Base-by-base conservation (phyloP, 495 filamentous ascomycete genomes). In the Podospora fimiseda region DNA sequence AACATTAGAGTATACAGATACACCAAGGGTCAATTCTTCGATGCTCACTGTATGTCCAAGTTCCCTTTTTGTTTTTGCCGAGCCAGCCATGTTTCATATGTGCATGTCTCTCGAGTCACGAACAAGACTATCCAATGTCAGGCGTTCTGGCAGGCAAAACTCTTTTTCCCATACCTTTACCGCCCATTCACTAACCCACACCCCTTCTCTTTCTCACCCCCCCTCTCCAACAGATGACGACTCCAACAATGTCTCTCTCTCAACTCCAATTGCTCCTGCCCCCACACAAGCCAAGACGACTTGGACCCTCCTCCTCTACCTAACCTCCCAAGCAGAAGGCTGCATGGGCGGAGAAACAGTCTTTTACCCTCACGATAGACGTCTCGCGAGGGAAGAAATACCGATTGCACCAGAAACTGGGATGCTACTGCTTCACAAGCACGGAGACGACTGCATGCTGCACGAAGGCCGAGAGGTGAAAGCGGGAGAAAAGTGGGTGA, bases 1-100 rank as follows among this genome's bases (percentile, higher is more conserved):
- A 93, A 93, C 60, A 95, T 96, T 43, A 72, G 92, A 22, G 81
- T 96, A 18, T 97, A 97, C 72, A 82, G 91, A n/a, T 96, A 97
- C 62, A 74, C 74, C 13, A 80, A 84, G 48, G 89, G 89, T 0
- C 89, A 95, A 63, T 95, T 90, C 60, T 96, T 94, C 64, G 89
- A 85, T 58, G 82, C 86, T 51, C 90, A 95, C 68, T 93, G 87
- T 89, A 77, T 51, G 84, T 80, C n/a, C n/a, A n/a, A n/a, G n/a
- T n/a, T n/a, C n/a, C n/a, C n/a, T n/a, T n/a, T n/a, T 33, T 33
- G 27, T 33, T 33, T 33, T 33, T n/a, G n/a, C n/a, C n/a, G n/a
- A n/a, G n/a, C n/a, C n/a, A n/a, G n/a, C n/a, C 7, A 43, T 22
- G 20, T 8, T 55, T 50, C 20, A 38, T 1, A 2, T 9, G 9